Conservation (phyloP, 805 yeast species). For the Candida sanyiensis region DNA sequence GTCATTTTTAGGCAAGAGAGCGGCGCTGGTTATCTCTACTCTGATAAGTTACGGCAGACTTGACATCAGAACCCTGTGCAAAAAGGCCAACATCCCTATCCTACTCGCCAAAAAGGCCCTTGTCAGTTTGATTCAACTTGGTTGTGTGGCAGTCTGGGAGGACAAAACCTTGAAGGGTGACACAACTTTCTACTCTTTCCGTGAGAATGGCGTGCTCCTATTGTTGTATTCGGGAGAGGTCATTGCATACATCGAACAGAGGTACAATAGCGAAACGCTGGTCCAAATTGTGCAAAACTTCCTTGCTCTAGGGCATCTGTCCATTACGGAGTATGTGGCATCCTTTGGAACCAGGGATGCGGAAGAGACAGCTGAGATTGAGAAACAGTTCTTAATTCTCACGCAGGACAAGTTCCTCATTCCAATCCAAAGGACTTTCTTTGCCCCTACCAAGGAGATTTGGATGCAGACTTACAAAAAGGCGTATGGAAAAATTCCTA, state of each 20-base stretch:
- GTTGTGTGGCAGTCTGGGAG: slow-evolving; percentile 64
- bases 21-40: slow-evolving; percentile 54
- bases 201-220: slow-evolving; percentile 57
- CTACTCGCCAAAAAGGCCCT: slow-evolving; percentile 56
- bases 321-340: slow-evolving; percentile 44
- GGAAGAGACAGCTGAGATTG: slow-evolving; percentile 26
- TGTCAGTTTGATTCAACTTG: slow-evolving; percentile 73
- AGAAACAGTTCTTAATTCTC: slow-evolving; percentile 37
- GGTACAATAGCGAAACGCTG: slow-evolving; percentile 34
- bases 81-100: slow-evolving; percentile 40
- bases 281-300: slow-evolving; percentile 66
- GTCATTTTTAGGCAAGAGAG: slow-evolving; percentile 64
- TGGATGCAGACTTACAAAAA: slow-evolving; percentile 38
- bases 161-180: slow-evolving; percentile 31
- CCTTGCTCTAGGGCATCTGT: slow-evolving; percentile 62
- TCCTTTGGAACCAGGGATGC: slow-evolving; percentile 26
- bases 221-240: slow-evolving; percentile 77
- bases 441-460: slow-evolving; percentile 32
- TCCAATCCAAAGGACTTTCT: slow-evolving; percentile 38
- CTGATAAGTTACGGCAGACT: slow-evolving; percentile 66
- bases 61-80: slow-evolving; percentile 47
- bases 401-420: slow-evolving; percentile 45
- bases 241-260: slow-evolving; percentile 44
- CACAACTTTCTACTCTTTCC: slow-evolving; percentile 47
- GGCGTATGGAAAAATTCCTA: slow-evolving; percentile 35